Evolutionary conservation across 495 filamentous ascomycete genomes (phyloP), one percentile per base, ranked within the genome.

Genomic region (Pyronema domesticum): DNA sequence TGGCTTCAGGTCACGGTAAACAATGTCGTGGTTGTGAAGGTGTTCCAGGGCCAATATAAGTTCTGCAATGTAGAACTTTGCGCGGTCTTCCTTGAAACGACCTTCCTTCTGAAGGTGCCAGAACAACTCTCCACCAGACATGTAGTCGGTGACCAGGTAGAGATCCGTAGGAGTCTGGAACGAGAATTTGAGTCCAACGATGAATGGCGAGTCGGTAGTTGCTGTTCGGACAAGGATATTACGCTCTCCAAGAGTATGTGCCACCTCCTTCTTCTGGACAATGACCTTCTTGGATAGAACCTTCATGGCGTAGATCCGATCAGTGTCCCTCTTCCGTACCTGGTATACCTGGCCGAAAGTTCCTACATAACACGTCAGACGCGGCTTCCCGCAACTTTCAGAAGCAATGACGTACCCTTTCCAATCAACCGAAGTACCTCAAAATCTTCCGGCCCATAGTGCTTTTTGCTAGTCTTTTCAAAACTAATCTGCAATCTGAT

Each of bases 261-360:
- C 86, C 43, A 98, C 86, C 69, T 98, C 91, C 69, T 98, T 98
- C 76, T 98, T 98, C 69, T 98, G 91, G 13, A 98, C 91, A 54
- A 98, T 96, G 49, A 98, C 91, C 73, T 96, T 98, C 75, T 98
- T 98, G 9, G 89, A 95, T 17, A 98, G 72, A 1, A 96, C 89
- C 67, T 98, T 98, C 91, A 98, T 98, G 40, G 91, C 91, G 60
- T 96, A 98, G 54, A 98, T 94, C 15, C 93, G 80, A 59, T 80
- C 77, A 1, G 91, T 95, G 65, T 98, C 91, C 73, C 85, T 91
- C 75, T 98, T 96, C 59, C 86, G 84, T n/a, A 96, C 91, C 62
- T 96, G 91, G 61, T 95, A 99, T 3, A 99, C 91, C 68, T 99
- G 93, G n/a, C 91, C 91, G 68, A 99, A 99, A 0, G 93, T 99